These are phyloP conservation scores for Vitis rupestris DNA, from an alignment of 164 flowering plant genomes.

Conservation along the genomic window DNA sequence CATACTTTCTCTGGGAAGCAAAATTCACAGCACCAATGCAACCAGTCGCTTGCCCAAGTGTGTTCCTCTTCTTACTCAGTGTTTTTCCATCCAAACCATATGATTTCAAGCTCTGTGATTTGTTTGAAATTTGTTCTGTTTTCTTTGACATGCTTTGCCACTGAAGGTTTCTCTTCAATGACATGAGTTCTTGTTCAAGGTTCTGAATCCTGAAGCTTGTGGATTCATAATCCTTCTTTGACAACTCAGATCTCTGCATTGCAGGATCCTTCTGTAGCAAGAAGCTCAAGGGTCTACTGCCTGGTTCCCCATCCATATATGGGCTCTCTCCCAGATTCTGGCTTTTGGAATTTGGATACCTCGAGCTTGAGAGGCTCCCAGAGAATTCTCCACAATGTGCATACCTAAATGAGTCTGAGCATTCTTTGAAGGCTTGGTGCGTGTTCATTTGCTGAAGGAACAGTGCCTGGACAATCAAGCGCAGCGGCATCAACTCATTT, in stretches of 20 bases:
- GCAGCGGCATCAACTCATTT: conserved; percentile 89
- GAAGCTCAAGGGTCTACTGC: conserved; percentile 46
- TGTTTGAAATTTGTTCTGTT: conserved; percentile 26
- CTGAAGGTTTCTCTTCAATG: conserved; percentile 65
- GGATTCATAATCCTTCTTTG: conserved; percentile 72
- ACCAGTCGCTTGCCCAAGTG: conserved; percentile 52
- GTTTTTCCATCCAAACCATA: conserved; percentile 37
- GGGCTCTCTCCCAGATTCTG: conserved; percentile 52
- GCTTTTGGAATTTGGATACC: conserved; percentile 46
- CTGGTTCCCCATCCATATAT: conserved; percentile 33
- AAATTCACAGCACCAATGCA: conserved; percentile 71
- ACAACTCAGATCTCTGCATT: conserved; percentile 31
- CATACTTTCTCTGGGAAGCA: conserved; percentile 71
- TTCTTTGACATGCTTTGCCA: conserved; percentile 35
- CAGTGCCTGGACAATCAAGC: conserved; percentile 85
- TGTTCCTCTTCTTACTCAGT: conserved; percentile 48
- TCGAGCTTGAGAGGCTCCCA: conserved; percentile 61
- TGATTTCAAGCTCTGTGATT: conserved; percentile 24
- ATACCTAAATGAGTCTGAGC: conserved; percentile 78
- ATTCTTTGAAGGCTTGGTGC: conserved; percentile 86
- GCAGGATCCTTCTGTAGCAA: conserved; percentile 48
- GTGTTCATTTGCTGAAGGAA: conserved; percentile 83
- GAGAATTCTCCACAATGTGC: conserved; percentile 54
- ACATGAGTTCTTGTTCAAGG: conserved; percentile 76
- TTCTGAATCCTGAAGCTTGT: conserved; percentile 86